Conservation (phyloP, 805 yeast species). For the Kodamaea laetipori region DNA sequence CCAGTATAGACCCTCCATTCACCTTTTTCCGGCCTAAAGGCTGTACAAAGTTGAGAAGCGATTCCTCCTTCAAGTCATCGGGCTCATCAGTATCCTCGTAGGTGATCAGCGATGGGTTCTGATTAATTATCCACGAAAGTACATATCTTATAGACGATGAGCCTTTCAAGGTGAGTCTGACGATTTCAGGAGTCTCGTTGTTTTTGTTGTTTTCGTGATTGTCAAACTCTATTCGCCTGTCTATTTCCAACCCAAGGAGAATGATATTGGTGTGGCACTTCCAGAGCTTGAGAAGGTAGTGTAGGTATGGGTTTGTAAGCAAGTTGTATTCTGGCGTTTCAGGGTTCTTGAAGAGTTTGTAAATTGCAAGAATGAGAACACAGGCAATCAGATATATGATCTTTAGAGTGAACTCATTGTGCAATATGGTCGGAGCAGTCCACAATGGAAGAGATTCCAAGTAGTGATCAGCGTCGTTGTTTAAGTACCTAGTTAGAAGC, state of each 20-base stretch:
- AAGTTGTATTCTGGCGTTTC: conserved; percentile 31
- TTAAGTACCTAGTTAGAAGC: conserved; percentile 38
- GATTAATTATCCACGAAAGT: conserved; percentile 61
- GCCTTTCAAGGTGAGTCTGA: conserved; percentile 52
- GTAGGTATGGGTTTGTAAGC: conserved; percentile 62
- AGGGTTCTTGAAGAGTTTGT: conserved; percentile 33
- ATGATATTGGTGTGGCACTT: conserved; percentile 63
- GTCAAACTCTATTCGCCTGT: conserved; percentile 37
- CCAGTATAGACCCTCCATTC: conserved; percentile 59
- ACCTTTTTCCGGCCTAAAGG: conserved; percentile 62
- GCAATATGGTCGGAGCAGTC: conserved; percentile 26
- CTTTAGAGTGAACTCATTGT: conserved; percentile 26
- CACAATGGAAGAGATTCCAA: conserved; percentile 24
- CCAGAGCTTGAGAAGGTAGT: conserved; percentile 62
- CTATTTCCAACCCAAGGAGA: conserved; percentile 57
- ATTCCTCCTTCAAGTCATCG: conserved; percentile 59
- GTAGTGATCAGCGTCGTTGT: conserved; percentile 39
- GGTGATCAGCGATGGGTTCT: conserved; percentile 30
- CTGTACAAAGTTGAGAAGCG: conserved; percentile 60
- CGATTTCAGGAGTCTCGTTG: conserved; percentile 34
- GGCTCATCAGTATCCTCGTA: conserved; percentile 18
- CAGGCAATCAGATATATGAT: conserved; percentile 34
- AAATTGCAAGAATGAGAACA: conserved; percentile 34
- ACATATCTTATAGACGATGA: conserved; percentile 63
- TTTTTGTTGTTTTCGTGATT: conserved; percentile 27